These are phyloP conservation scores for Suhomyces anneliseae DNA, from an alignment of 1,139 yeast genomes.

Conservation along the genomic window DNA sequence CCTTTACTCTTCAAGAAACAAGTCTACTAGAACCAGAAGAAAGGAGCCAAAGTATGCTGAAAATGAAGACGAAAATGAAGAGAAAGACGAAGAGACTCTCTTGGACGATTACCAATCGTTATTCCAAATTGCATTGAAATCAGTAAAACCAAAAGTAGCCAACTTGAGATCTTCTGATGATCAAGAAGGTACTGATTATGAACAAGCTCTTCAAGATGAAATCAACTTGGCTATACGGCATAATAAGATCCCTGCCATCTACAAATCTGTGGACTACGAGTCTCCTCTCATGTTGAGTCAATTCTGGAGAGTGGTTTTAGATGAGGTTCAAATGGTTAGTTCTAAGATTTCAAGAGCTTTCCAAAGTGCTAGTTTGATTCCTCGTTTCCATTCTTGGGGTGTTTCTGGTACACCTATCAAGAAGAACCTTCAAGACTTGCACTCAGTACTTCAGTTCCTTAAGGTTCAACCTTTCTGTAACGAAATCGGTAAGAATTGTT, in stretches of 20 bases:
- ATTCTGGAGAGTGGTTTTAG: constrained; percentile 86
- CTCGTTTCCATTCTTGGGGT: constrained; percentile 92
- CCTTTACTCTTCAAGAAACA: constrained; percentile 58
- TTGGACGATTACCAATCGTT: constrained; percentile 27
- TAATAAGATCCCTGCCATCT: constrained; percentile 27
- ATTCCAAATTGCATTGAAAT: constrained; percentile 30
- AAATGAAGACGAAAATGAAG: constrained; percentile 8
- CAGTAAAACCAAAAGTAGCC: constrained; percentile 32
- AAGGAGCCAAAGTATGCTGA: constrained; percentile 9
- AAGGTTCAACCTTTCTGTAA: constrained; percentile 62
- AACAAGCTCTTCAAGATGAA: constrained; percentile 39
- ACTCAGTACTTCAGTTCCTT: constrained; percentile 67
- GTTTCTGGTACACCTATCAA: constrained; percentile 93
- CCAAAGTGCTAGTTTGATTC: constrained; percentile 73
- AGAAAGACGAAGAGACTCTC: constrained; percentile 9
- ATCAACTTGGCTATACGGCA: constrained; percentile 33
- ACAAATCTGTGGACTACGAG: constrained; percentile 51
- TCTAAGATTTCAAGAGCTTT: constrained; percentile 74
- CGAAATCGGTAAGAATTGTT: constrained; percentile 38
- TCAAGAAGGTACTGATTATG: constrained; percentile 35
- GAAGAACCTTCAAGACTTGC: constrained; percentile 63
- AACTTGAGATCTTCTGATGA: constrained; percentile 23
- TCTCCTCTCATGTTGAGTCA: constrained; percentile 84
- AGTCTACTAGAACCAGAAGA: constrained; percentile 46
- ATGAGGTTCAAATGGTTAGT: constrained; percentile 93